phyloP scores from a whole-genome alignment of 2,329 filamentous ascomycete genomes.

The Sclerotinia sclerotiorum region DNA sequence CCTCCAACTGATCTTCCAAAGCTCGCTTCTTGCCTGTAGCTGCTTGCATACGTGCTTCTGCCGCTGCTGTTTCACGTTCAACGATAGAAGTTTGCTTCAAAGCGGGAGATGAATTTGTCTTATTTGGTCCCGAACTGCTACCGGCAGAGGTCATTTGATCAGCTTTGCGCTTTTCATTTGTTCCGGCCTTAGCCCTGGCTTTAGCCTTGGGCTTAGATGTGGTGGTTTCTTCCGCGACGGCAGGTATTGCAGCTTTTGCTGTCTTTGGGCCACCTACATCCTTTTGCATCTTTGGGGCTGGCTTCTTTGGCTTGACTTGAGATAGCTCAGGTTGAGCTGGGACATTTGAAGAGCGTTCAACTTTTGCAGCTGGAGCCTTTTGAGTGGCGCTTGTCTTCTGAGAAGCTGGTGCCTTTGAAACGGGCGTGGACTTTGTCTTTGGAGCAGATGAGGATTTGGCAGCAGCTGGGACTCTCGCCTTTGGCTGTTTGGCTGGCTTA shows the following conservation, averaged over 20 bases:
- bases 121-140: slow-evolving; percentile 3
- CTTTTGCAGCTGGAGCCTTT: background rate
- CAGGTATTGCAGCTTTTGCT: background rate
- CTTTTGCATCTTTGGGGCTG: slow-evolving; percentile 3
- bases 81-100: slow-evolving; percentile 7
- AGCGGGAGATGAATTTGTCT: slow-evolving; percentile 22
- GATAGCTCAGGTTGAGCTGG: background rate
- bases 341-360: background rate
- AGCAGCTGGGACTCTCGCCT: background rate
- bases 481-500: background rate
- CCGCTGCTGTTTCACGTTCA: slow-evolving; percentile 13
- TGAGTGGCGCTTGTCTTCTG: background rate
- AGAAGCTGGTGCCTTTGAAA: background rate
- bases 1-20: slow-evolving; percentile 21
- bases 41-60: slow-evolving; percentile 20
- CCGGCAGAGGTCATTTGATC: slow-evolving; percentile 6
- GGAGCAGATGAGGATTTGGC: background rate
- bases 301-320: slow-evolving; percentile 7
- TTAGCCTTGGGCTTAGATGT: slow-evolving; percentile 1
- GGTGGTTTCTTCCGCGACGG: background rate
- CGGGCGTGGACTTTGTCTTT: background rate
- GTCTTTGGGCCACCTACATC: background rate
- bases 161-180: slow-evolving; percentile 18
- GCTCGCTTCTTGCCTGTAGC: slow-evolving; percentile 18
- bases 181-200: slow-evolving; percentile 5